Evolutionary conservation across 2,329 filamentous ascomycete genomes (phyloP).

Genomic region (Pezicula carpinea): DNA sequence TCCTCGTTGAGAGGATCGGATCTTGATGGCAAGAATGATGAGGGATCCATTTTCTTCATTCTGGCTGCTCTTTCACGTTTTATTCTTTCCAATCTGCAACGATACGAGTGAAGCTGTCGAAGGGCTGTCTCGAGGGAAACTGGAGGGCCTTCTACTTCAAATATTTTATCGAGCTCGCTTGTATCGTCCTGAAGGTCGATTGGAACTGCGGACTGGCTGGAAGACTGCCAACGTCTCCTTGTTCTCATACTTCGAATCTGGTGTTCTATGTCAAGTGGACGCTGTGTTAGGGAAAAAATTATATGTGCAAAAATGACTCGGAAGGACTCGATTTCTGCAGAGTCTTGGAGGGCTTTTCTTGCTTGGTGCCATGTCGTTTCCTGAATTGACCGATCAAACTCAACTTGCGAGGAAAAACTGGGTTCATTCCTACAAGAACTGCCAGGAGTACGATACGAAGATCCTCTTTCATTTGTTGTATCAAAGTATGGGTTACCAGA

Average conservation of each 20-base stretch:
- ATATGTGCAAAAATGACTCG: constrained; percentile 15
- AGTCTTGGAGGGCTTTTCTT: constrained; percentile 7
- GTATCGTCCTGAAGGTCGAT: not conserved
- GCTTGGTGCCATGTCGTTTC: constrained; percentile 13
- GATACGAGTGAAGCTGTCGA: constrained; percentile 8
- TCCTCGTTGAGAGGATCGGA: constrained; percentile 25
- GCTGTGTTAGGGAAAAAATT: constrained; percentile 13
- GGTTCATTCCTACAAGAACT: not conserved
- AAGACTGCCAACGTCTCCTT: not conserved
- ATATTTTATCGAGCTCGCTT: constrained; percentile 5
- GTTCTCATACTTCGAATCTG: not conserved
- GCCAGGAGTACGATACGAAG: not conserved
- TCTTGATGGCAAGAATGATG: constrained; percentile 3
- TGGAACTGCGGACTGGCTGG: not conserved
- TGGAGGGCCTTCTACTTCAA: constrained; percentile 6
- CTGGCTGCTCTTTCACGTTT: not conserved
- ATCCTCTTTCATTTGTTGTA: not conserved
- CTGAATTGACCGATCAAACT: constrained; percentile 8
- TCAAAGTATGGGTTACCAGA: not conserved
- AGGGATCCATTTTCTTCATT: constrained; percentile 4
- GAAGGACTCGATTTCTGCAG: constrained; percentile 13
- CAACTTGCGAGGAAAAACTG: not conserved
- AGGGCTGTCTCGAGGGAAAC: constrained; percentile 8
- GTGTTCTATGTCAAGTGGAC: constrained; percentile 9
- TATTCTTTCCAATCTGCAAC: constrained; percentile 6